Conservation (phyloP, 1,139 yeast genomes). For the Yamadazyma dendronema region DNA sequence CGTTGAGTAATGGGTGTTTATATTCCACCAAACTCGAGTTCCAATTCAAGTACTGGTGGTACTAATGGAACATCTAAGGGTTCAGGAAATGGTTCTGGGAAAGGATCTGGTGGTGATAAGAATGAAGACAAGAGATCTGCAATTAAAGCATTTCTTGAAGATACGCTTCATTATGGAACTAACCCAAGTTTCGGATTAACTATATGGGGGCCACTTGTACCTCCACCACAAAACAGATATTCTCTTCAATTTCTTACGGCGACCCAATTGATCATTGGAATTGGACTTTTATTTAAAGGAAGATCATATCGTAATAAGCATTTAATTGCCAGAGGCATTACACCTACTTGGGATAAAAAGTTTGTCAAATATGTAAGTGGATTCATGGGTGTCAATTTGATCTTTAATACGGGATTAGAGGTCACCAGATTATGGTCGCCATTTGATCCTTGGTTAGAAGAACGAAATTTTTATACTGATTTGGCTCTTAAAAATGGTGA, state of each 20-base stretch:
- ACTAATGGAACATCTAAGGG: background rate
- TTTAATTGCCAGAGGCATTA: slow-evolving; percentile 11
- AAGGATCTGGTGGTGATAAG: slow-evolving; percentile 8
- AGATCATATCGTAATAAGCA: slow-evolving; percentile 16
- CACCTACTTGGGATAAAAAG: slow-evolving; percentile 14
- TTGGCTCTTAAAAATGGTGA: slow-evolving; percentile 42
- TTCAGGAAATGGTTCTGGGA: slow-evolving; percentile 12
- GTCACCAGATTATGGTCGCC: slow-evolving; percentile 46
- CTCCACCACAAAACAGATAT: slow-evolving; percentile 55
- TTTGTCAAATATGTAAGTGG: slow-evolving; percentile 17
- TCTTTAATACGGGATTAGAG: slow-evolving; percentile 47
- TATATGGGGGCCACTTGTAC: slow-evolving; percentile 64
- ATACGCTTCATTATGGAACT: slow-evolving; percentile 7
- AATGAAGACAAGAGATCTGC: slow-evolving; percentile 6
- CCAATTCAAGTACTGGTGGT: slow-evolving; percentile 3
- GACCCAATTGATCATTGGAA: slow-evolving; percentile 46
- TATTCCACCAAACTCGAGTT: slow-evolving; percentile 25
- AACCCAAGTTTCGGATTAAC: slow-evolving; percentile 58
- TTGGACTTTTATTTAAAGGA: slow-evolving; percentile 21
- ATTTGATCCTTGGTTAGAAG: slow-evolving; percentile 67
- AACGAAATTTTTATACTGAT: slow-evolving; percentile 49
- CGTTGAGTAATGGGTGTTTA: slow-evolving; percentile 34
- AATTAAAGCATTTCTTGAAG: slow-evolving; percentile 1
- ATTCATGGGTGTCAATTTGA: slow-evolving; percentile 23
- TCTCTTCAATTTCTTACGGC: slow-evolving; percentile 50